Base-by-base conservation (phyloP, 371 early-diverging fungal genomes). In the Rhizopus sp. region DNA sequence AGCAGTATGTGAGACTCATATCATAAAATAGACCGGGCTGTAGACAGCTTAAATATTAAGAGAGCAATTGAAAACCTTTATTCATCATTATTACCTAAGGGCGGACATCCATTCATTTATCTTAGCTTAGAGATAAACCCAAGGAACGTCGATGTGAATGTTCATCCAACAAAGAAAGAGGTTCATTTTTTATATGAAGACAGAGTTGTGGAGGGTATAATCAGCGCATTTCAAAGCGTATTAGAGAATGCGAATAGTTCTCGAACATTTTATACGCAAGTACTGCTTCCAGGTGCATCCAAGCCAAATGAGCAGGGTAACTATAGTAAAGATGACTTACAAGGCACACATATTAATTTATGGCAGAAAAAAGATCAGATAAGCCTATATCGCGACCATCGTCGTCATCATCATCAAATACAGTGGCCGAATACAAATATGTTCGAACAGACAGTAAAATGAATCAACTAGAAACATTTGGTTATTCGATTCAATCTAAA, bases 161-260 rank as follows among this genome's bases (percentile, higher is more conserved):
- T 98, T 5, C 97, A 97, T 73, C 41, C 52, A 33, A 56, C 63
- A 33, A 53, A 42, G 42, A 15, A 52, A 13, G 60, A 55, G 9
- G 96, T 99, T 9, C 88, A 91, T 53, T 92, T 99, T 54, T 68
- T 94, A 57, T 78, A 97, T 62, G 93, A 97, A 66, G 95, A 97
- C n/a, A 63, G 75, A 13, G 83, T 98, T 13, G 75, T 93, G 10
- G 84, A 83, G 8, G 62, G 69, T 0, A 68, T 96, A 1, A 80
- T 83, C 45, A 87, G 84, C 39, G 70, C 72, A 7, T 77, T 95
- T 33, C 84, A 88, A 52, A 70, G 74, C 32, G 55, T 65, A 15
- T 55, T 87, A n/a, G 75, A 68, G 7, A 71, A 68, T 33, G 77
- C 77, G 6, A 80, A 77, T 52, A 63, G 56, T 4, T 83, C 85